A percentile compares a stretch with the other conserved stretches of the same genome.
phyloP scores from a whole-genome alignment of 805 yeast species.

The Metschnikowia gelsemii region DNA sequence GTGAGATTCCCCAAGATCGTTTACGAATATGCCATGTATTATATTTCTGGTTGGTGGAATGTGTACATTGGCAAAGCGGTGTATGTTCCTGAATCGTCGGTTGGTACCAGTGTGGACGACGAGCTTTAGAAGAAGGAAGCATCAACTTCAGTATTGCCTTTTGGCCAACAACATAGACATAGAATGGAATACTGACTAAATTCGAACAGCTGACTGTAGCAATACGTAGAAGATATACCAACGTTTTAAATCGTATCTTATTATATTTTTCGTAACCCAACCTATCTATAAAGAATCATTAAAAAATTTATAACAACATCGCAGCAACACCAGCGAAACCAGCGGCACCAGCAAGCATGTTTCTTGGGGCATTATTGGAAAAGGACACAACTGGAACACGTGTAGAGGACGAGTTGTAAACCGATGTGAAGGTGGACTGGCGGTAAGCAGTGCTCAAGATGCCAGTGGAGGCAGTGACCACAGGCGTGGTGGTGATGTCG shows the following conservation, averaged over 20 bases:
- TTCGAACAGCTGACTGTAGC: not conserved
- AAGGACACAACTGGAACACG: conserved; percentile 27
- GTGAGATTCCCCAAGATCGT: conserved; percentile 64
- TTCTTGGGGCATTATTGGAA: conserved; percentile 35
- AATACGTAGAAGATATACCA: not conserved
- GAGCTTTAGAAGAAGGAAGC: conserved; percentile 13
- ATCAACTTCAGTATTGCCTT: not conserved
- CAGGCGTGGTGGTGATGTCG: conserved; percentile 52
- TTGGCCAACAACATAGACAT: not conserved
- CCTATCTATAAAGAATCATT: conserved; percentile 6
- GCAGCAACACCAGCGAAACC: conserved; percentile 45
- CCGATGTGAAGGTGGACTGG: conserved; percentile 40
- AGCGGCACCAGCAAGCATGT: conserved; percentile 34
- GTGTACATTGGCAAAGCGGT: conserved; percentile 59
- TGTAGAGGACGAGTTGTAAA: conserved; percentile 24
- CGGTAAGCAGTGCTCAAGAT: conserved; percentile 42
- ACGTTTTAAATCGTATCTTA: not conserved
- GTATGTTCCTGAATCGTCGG: conserved; percentile 19
- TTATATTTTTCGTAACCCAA: conserved; percentile 5
- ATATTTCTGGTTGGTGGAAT: conserved; percentile 66
- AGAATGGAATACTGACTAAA: not conserved
- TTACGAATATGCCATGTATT: conserved; percentile 48
- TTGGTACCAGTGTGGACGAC: conserved; percentile 12
- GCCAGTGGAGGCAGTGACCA: conserved; percentile 45
- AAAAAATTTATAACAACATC: conserved; percentile 26